Base-by-base conservation (phyloP, 345 rosid genomes). In the Bretschneidera sinensis region DNA sequence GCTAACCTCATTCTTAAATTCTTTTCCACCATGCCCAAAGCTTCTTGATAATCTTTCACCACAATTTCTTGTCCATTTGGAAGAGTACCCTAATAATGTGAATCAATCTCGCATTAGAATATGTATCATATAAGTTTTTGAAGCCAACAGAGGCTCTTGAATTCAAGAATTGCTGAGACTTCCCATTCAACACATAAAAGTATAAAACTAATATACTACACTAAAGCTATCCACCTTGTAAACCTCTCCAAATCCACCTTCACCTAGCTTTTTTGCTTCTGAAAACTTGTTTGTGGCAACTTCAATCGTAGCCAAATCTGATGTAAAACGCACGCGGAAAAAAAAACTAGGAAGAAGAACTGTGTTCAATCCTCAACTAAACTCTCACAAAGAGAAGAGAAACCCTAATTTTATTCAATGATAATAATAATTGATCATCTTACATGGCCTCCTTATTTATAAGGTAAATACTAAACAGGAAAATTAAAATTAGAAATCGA, bases 161-260 rank as follows among this genome's bases (percentile, higher is more conserved):
- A 4, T 39, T 21, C 21, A 23, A 39, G 17, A 51, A 0, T 0
- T 22, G 22, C 16, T 21, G 9, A 17, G 48, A 43, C 48, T 9
- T 50, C 2, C 9, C 53, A 50, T 14, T 50, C 8, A 18, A 19
- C 6, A 45, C 6, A 45, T 39, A 8, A 45, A n/a, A n/a, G n/a
- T n/a, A n/a, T n/a, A n/a, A n/a, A n/a, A n/a, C 16, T 45, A 6
- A 45, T 1, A 45, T 6, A 15, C 4, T 14, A 14, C 49, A 45
- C 16, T 17, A 15, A 45, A 6, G 49, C 49, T 6, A 17, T 45
- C 25, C 24, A 71, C 74, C 74, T 69, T 67, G 67, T 64, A 72
- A 62, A 72, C 83, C 23, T 31, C 67, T 2, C 82, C 79, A 31
- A 75, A 69, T 51, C 79, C 82, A 17, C 82, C 82, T 57, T 65